Percentiles rank a stretch among this genome's conserved stretches.
These are phyloP conservation scores for Blumeriella jaapii DNA, from an alignment of 2,329 filamentous ascomycete species.

Conservation along the genomic window DNA sequence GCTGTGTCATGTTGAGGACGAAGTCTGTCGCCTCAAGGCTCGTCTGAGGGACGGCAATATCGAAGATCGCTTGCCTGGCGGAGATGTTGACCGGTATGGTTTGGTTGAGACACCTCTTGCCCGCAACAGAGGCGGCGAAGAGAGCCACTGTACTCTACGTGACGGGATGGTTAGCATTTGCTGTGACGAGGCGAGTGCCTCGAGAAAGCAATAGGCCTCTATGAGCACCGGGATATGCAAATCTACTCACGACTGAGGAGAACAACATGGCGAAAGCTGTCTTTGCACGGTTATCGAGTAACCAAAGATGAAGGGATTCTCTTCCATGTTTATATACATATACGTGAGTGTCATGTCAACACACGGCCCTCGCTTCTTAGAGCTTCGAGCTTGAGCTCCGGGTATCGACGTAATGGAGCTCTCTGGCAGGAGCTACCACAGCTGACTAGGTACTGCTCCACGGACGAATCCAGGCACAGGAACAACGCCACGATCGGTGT, in stretches of 20 bases:
- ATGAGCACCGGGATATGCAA: no score
- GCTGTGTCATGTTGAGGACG: conserved; percentile 36
- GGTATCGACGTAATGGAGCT: not conserved
- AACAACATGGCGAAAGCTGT: no score
- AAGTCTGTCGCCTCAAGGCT: conserved; percentile 48
- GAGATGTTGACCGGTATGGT: conserved; percentile 44
- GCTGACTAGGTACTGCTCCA: not conserved
- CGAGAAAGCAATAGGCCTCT: no score
- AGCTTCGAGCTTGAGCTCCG: not conserved
- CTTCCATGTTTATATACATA: conserved; percentile 1
- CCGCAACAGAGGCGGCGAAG: conserved; percentile 11
- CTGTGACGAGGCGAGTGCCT: no score
- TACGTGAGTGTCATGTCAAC: no score
- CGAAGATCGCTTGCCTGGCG: conserved; percentile 42
- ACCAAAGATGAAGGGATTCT: conserved; percentile 6
- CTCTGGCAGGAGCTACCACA: not conserved
- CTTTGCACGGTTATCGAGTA: conserved; percentile 3
- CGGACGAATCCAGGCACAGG: not conserved
- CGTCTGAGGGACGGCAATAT: conserved; percentile 34
- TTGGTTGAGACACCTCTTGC: conserved; percentile 35
- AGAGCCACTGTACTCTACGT: conserved; percentile 4
- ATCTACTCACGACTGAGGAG: no score
- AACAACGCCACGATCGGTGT: not conserved
- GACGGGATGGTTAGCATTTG: no score
- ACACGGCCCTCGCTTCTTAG: no score